These are phyloP conservation scores for Xylaria multiplex DNA, from an alignment of 2,329 filamentous ascomycete genomes.

Conservation along the genomic window DNA sequence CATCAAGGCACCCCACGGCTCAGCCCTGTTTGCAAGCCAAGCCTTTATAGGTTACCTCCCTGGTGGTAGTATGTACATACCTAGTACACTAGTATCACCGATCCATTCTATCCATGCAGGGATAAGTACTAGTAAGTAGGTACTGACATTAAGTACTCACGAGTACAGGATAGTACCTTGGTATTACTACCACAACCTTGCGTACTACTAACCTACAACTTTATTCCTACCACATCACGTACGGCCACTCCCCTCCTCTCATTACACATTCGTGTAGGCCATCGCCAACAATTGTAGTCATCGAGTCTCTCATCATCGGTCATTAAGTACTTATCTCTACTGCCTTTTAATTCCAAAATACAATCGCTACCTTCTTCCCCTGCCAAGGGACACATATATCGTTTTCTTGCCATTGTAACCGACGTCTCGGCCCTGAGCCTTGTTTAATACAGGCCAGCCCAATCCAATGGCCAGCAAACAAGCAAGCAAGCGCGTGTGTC, in stretches of 20 bases:
- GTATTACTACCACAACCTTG: not conserved
- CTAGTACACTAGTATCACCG: not conserved
- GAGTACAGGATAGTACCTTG: not conserved
- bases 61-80: too few species aligned
- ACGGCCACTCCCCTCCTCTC: slow-evolving; percentile 19
- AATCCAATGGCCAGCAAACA: slow-evolving; percentile 78
- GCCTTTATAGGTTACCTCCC: not conserved
- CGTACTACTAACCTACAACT: not conserved
- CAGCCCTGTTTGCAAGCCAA: slow-evolving; percentile 5
- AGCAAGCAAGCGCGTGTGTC: slow-evolving; percentile 74
- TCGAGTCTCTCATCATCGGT: slow-evolving; percentile 2
- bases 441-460: slow-evolving; percentile 30
- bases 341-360: not conserved
- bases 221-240: not conserved
- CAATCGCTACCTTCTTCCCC: not conserved
- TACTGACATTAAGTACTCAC: too few species aligned
- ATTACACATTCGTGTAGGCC: slow-evolving; percentile 4
- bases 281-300: slow-evolving; percentile 1
- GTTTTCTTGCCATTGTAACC: slow-evolving; percentile 29
- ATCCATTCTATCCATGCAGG: slow-evolving; percentile 22
- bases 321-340: not conserved
- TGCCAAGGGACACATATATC: slow-evolving; percentile 19
- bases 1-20: slow-evolving; percentile 10
- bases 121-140: not conserved
- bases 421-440: slow-evolving; percentile 34